These are phyloP conservation scores for Cryoendolithus antarcticus DNA, from an alignment of 2,329 filamentous ascomycete species.

Conservation along the genomic window DNA sequence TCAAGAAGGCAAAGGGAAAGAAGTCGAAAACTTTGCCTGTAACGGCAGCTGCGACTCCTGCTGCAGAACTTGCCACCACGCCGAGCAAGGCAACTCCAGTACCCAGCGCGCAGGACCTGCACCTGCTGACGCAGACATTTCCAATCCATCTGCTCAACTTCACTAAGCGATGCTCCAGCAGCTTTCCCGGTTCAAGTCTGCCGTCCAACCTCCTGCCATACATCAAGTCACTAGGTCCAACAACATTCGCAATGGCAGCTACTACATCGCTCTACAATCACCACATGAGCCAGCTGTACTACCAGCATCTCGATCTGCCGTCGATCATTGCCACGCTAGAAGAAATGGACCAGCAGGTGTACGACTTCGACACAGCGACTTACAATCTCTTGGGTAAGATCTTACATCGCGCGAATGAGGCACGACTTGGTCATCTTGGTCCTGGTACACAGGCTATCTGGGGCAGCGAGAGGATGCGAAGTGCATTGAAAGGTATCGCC, in stretches of 20 bases:
- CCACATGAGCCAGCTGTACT: conserved; percentile 4
- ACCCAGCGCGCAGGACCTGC: too few species aligned
- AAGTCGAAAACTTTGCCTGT: too few species aligned
- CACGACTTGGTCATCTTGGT: neutral
- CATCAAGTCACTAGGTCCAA: conserved; percentile 3
- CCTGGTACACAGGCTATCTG: neutral
- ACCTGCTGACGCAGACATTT: too few species aligned
- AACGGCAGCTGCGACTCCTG: too few species aligned
- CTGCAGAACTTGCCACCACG: too few species aligned
- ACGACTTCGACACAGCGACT: conserved; percentile 2
- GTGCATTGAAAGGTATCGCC: too few species aligned
- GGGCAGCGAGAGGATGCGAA: neutral
- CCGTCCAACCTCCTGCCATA: conserved; percentile 3
- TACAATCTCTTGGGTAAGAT: neutral
- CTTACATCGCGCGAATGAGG: neutral
- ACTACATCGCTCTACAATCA: conserved; percentile 3
- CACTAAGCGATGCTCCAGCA: too few species aligned
- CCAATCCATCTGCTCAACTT: too few species aligned
- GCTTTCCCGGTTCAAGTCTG: conserved; percentile 1
- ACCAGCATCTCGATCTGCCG: neutral
- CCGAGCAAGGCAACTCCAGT: too few species aligned
- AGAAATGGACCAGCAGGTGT: conserved; percentile 6
- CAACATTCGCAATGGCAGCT: conserved; percentile 3
- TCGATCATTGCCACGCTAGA: conserved; percentile 2
- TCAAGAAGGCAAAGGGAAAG: conserved; percentile 1